Conservation (phyloP, 176 grass and related monocot species). For the Ampelocalamus luodianensis region DNA sequence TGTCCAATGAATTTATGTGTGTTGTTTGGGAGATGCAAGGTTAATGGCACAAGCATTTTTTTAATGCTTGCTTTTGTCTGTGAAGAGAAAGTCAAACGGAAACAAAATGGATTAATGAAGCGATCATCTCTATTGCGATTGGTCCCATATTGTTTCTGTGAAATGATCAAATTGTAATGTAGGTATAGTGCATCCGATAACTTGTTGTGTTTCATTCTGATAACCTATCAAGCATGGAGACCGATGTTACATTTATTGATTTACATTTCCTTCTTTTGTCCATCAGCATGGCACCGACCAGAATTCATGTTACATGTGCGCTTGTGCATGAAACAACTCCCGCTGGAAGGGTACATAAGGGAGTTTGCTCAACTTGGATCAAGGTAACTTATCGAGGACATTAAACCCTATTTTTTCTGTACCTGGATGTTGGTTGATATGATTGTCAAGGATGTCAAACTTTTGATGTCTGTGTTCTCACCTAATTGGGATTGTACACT, state of each 20-base stretch:
- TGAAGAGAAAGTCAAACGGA: background rate
- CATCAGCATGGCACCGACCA: constrained; percentile 71
- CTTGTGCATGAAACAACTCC: constrained; percentile 74
- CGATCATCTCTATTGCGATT: background rate
- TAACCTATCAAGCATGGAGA: background rate
- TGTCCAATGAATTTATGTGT: background rate
- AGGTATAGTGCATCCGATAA: background rate
- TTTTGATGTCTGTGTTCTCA: constrained; percentile 30
- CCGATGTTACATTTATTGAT: background rate
- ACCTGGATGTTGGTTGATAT: background rate
- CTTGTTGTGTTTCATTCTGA: background rate
- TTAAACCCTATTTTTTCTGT: background rate
- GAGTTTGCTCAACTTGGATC: constrained; percentile 95
- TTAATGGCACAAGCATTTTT: no score
- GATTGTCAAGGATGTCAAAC: background rate
- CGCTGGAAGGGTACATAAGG: constrained; percentile 87
- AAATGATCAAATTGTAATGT: background rate
- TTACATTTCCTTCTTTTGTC: constrained; percentile 32
- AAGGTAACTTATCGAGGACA: constrained; percentile 59
- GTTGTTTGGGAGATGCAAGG: background rate
- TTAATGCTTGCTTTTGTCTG: background rate
- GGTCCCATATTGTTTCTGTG: background rate
- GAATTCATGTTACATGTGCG: constrained; percentile 89
- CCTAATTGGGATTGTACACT: background rate
- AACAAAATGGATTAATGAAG: background rate